Base-by-base conservation (phyloP, 1,284 basidiomycete genomes). In the Peniophora sp. region DNA sequence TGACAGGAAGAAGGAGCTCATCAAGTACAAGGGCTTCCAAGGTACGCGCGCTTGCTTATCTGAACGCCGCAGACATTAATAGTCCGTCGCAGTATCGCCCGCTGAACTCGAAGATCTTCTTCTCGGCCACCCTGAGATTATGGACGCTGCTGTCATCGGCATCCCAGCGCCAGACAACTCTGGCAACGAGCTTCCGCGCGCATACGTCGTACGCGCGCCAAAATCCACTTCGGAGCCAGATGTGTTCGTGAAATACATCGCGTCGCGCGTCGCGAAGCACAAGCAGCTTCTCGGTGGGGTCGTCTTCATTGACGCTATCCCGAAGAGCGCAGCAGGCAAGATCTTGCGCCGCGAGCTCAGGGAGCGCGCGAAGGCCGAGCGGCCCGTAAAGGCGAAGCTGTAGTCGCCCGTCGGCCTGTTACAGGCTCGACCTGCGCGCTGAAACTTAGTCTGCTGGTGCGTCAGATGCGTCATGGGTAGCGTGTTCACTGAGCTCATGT, bases 81-180 rank as follows among this genome's bases (percentile, higher is more conserved):
- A 6, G 8, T 5, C n/a, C 37, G 18, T 24, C 34, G 14, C 49
- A 86, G 91, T 93, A 14, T 80, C 91, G 0, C 90, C 90, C 1
- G 89, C 91, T 0, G 90, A 92, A 58, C 73, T 93, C 1, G 90
- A 93, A 62, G 75, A 77, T 36, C 64, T 91, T 0, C 76, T 93
- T 1, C 66, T 92, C 15, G 75, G 76, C 3, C 86, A 92, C 58
- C 81, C 85, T 0, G 76, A 84, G 2, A 71, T 90, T 20, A 79
- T 78, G 3, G 88, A 92, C 58, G 74, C 75, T 0, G 88, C 81
- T 6, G 86, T 92, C 3, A 83, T 92, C 50, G 85, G 87, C 1
- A 67, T 91, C 1, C 69, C 82, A 2, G 76, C 73, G 52, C 66
- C 68, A 1, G 72, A 71, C 48, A 74, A 87, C 58, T 85, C 79